Evolutionary conservation across 129 eudicot species (phyloP), one percentile per base, ranked within the genome.

Genomic region (Deinandra increscens): DNA sequence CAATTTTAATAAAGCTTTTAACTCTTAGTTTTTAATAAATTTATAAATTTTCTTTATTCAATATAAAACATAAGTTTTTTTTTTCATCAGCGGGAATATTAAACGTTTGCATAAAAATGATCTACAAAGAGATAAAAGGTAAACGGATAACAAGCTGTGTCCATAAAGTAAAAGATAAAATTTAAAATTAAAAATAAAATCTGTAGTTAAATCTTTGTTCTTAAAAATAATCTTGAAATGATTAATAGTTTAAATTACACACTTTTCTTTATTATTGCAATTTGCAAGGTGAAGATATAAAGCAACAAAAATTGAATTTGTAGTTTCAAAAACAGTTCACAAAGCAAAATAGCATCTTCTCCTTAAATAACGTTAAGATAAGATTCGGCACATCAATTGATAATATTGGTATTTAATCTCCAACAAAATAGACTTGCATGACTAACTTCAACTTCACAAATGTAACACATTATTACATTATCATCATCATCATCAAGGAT

Each of bases 401-500:
- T 55, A 55, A 55, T 22, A 55, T 23, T 53, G 49, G n/a, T 43
- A 43, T 13, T 13, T 26, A 26, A 26, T 26, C 31, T 26, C 31
- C 1, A 26, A 26, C 31, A 26, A 26, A 26, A 26, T 23, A 37
- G 60, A 69, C 15, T 60, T 69, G 71, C 29, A 69, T 3, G 37
- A 48, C 75, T 69, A 38, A 17, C n/a, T 69, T 60, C 54, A 60
- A 69, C 34, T 69, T 76, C 75, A 60, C 64, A 69, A 36, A 60
- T 69, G 81, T 76, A 39, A 62, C 58, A 76, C 14, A 59, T 26
- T 76, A 69, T 60, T 49, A 60, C 70, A 76, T 68, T 39, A 60
- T 56, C n/a, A n/a, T n/a, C n/a, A n/a, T n/a, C n/a, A n/a, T n/a
- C n/a, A n/a, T n/a, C 13, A 41, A 69, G 65, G 56, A 49, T 60